Percentiles rank a stretch among this genome's conserved stretches.
These are phyloP conservation scores for Pythium dissimile DNA, from an alignment of 352 stramenopile species.

Conservation along the genomic window DNA sequence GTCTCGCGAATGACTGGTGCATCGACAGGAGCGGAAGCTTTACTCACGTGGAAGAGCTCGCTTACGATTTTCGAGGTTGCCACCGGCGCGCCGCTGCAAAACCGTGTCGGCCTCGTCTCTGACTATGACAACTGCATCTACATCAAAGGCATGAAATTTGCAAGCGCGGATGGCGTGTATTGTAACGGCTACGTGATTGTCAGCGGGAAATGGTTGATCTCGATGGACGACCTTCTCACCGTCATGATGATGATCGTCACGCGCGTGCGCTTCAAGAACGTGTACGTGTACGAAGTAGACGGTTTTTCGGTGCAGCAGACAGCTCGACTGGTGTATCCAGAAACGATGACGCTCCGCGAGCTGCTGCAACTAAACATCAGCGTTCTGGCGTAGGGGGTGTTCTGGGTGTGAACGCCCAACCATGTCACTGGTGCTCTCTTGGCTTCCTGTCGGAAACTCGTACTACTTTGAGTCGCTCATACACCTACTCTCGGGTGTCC, in stretches of 20 bases:
- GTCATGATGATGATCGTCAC: conserved; percentile 10
- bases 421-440: too few species aligned
- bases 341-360: conserved; percentile 37
- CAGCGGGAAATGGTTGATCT: conserved; percentile 17
- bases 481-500: too few species aligned
- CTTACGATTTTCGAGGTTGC: conserved; percentile 20
- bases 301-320: conserved; percentile 31
- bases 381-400: background rate
- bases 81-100: conserved; percentile 16
- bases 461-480: too few species aligned
- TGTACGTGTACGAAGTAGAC: conserved; percentile 33
- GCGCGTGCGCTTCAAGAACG: conserved; percentile 24
- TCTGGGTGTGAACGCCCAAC: too few species aligned
- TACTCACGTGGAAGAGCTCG: conserved; percentile 1
- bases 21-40: background rate
- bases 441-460: too few species aligned
- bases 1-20: background rate
- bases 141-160: conserved; percentile 35
- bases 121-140: conserved; percentile 48
- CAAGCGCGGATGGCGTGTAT: conserved; percentile 49
- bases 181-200: conserved; percentile 59
- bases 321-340: conserved; percentile 39
- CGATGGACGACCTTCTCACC: background rate
- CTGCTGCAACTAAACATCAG: conserved; percentile 26
- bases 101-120: conserved; percentile 25